Evolutionary conservation across 371 early-diverging fungal genomes (phyloP), one percentile per base, ranked within the genome.

Genomic region (Mucor sp.): DNA sequence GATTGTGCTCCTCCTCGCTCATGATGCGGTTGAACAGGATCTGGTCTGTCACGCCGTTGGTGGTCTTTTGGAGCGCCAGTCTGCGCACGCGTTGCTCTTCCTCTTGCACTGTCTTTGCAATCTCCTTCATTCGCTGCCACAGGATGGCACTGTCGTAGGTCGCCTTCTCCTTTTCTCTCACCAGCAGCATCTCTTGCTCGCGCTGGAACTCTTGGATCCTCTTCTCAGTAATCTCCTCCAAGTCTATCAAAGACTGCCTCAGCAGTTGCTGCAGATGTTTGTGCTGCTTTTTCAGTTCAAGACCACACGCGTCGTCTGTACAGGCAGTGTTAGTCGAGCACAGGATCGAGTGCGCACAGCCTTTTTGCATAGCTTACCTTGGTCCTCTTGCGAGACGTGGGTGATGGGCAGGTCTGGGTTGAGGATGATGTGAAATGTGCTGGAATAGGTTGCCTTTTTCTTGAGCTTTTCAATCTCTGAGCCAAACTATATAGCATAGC

Each of bases 71-170:
- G 4, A 23, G 23, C 3, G 25, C 12, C 14, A 50, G n/a, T 27
- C 44, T 14, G 17, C 48, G 48, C 8, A 33, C 33, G 4, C 48
- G 32, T 28, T 60, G 33, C 7, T 48, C 28, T 21, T 57, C 60
- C 41, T 74, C 60, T 12, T 65, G 60, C 4, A 74, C 63, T 3
- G 74, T 70, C 37, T 65, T 64, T 19, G 67, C 63, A 30, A 66
- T 70, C 37, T 72, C 69, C 33, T 76, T 58, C 39, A 78, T 75
- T 12, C 67, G 69, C 27, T 69, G 75, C 77, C 79, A 81, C 23
- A 81, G 41, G 9, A 63, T n/a, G 0, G 68, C 53, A 4, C 74
- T 55, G 15, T 81, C 79, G 5, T 74, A 69, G 28, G 63, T 68
- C 0, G 73, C 72, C 35, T 71, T 68, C 32, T 72, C 58, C 55